Percentiles rank a stretch among this genome's conserved stretches.
Evolutionary conservation across 2,329 filamentous ascomycete genomes (phyloP).

Genomic region (Fusarium subglutinans): DNA sequence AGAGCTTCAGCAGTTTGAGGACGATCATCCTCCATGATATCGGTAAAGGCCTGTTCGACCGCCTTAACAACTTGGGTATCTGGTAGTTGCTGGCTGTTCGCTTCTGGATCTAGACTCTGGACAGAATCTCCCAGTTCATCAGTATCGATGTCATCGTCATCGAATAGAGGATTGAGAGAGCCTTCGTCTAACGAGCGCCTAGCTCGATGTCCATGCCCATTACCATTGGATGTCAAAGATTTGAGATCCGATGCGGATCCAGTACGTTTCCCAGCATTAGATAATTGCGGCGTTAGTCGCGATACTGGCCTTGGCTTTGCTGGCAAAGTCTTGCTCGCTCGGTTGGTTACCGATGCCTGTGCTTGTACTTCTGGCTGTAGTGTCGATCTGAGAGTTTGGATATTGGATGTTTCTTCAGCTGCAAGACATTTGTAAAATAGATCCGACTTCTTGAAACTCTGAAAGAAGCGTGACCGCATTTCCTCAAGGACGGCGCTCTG

Average conservation of each 20-base stretch:
- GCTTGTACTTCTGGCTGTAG: constrained; percentile 30
- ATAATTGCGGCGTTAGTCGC: constrained; percentile 51
- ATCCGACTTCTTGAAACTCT: constrained; percentile 90
- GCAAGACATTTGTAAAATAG: constrained; percentile 96
- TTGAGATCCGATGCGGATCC: constrained; percentile 61
- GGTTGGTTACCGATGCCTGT: constrained; percentile 39
- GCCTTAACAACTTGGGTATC: constrained; percentile 87
- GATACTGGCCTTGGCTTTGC: constrained; percentile 57
- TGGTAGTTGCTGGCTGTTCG: constrained; percentile 62
- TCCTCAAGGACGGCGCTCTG: constrained; percentile 86
- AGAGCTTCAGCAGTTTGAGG: constrained; percentile 71
- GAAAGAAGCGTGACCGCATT: constrained; percentile 83
- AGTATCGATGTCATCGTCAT: constrained; percentile 81
- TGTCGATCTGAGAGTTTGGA: constrained; percentile 37
- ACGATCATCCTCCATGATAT: constrained; percentile 85
- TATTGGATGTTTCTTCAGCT: constrained; percentile 75
- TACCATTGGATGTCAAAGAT: constrained; percentile 49
- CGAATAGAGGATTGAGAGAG: constrained; percentile 69
- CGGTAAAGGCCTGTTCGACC: constrained; percentile 90
- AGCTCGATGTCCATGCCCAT: constrained; percentile 52
- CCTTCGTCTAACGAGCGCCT: constrained; percentile 78
- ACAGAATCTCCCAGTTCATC: constrained; percentile 77
- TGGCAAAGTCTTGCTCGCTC: constrained; percentile 51
- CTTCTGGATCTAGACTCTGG: constrained; percentile 79
- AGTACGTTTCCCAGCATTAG: constrained; percentile 52